A percentile compares a stretch with the other conserved stretches of the same genome.
Conservation (phyloP, 345 rosid species). For the Euclidium syriacum region DNA sequence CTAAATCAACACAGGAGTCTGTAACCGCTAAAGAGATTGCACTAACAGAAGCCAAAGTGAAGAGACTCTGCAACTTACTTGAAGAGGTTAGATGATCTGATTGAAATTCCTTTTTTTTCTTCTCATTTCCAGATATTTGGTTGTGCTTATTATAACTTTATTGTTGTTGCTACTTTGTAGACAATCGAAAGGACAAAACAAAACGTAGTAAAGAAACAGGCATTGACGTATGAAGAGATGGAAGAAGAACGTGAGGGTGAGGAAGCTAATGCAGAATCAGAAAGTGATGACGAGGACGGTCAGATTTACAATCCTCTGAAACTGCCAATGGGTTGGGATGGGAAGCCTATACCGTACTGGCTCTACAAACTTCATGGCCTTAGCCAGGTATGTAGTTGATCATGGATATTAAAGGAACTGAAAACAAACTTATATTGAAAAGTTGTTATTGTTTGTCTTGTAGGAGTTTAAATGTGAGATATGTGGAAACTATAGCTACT, state of each 20-base stretch:
- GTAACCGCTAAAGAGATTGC: slow-evolving; percentile 61
- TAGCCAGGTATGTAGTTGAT: slow-evolving; percentile 61
- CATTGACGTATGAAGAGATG: slow-evolving; percentile 92
- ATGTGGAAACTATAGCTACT: slow-evolving; percentile 90
- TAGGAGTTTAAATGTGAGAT: slow-evolving; percentile 97
- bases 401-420: background rate
- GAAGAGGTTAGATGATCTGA: slow-evolving; percentile 51
- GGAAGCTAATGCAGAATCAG: slow-evolving; percentile 82
- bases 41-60: slow-evolving; percentile 65
- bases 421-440: background rate
- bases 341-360: slow-evolving; percentile 99
- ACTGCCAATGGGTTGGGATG: slow-evolving; percentile 99
- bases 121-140: background rate
- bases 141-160: background rate
- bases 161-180: slow-evolving; percentile 33
- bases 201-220: slow-evolving; percentile 91
- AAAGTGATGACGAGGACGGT: slow-evolving; percentile 97
- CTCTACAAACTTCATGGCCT: slow-evolving; percentile 98
- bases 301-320: slow-evolving; percentile 92
- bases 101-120: background rate
- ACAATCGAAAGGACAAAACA: slow-evolving; percentile 67
- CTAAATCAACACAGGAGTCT: slow-evolving; percentile 39
- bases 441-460: background rate
- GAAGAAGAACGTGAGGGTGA: slow-evolving; percentile 96
- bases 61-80: slow-evolving; percentile 62